Percentiles rank a stretch among this genome's conserved stretches.
phyloP scores from a whole-genome alignment of 2,329 filamentous ascomycete species.

The Diaporthe vexans region DNA sequence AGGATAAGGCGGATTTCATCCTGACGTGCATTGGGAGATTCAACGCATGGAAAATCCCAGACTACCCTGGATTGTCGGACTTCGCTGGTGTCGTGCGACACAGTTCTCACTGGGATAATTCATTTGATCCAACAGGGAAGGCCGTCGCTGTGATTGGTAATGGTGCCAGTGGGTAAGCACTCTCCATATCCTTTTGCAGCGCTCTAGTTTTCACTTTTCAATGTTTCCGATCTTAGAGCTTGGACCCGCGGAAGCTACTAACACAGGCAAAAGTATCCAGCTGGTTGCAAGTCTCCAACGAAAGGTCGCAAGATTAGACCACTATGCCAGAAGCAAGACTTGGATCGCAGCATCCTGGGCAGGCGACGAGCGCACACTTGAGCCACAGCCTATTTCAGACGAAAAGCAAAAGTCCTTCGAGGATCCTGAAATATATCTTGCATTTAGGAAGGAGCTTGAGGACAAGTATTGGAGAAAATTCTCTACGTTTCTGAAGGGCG shows the following conservation, averaged over 20 bases:
- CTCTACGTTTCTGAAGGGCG: constrained; percentile 64
- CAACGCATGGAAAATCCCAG: constrained; percentile 74
- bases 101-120: constrained; percentile 71
- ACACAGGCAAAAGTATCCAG: constrained; percentile 70
- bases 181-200: not conserved
- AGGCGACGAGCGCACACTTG: constrained; percentile 66
- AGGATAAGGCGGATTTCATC: constrained; percentile 70
- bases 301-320: constrained; percentile 66
- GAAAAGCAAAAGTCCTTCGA: constrained; percentile 70
- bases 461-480: constrained; percentile 74
- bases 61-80: constrained; percentile 69
- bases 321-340: constrained; percentile 75
- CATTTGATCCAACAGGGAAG: constrained; percentile 63
- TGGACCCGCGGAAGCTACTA: not conserved
- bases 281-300: constrained; percentile 67
- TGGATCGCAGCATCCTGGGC: constrained; percentile 78
- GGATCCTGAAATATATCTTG: constrained; percentile 71
- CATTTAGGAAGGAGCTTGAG: constrained; percentile 70
- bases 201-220: not conserved
- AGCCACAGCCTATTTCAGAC: constrained; percentile 66
- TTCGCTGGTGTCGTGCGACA: constrained; percentile 71
- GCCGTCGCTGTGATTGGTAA: constrained; percentile 74
- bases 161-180: constrained; percentile 65
- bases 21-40: constrained; percentile 76
- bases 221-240: not conserved